A percentile compares a stretch with the other conserved stretches of the same genome.
phyloP scores from a whole-genome alignment of 2,329 filamentous ascomycete genomes.

The Xylariaceae sp. region DNA sequence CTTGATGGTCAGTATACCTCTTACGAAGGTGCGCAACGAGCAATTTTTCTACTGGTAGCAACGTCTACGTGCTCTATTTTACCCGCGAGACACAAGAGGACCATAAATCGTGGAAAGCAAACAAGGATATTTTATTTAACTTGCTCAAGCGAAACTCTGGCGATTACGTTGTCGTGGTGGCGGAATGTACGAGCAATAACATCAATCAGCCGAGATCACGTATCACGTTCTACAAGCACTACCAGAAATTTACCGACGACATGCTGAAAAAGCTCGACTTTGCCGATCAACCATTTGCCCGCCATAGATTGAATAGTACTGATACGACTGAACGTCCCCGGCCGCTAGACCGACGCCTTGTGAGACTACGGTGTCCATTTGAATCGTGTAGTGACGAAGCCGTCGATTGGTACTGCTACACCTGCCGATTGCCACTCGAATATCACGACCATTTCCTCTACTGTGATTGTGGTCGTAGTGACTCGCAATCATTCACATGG shows the following conservation, averaged over 20 bases:
- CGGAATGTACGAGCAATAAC: conserved; percentile 1
- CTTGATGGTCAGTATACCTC: no score
- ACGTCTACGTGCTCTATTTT: conserved; percentile 8
- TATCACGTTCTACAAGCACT: conserved; percentile 2
- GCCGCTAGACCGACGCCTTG: conserved; percentile 2
- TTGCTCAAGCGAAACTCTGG: conserved; percentile 6
- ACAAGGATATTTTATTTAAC: conserved; percentile 1
- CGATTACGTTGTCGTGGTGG: conserved; percentile 6
- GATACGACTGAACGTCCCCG: not conserved
- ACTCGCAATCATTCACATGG: conserved; percentile 1
- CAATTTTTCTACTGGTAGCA: conserved; percentile 3
- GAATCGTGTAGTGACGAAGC: not conserved
- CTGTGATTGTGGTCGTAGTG: conserved; percentile 1
- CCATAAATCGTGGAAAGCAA: conserved; percentile 1
- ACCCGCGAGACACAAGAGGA: conserved; percentile 3
- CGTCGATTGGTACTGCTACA: conserved; percentile 5
- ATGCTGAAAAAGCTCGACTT: conserved; percentile 5
- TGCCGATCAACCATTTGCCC: conserved; percentile 5
- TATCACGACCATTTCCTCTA: conserved; percentile 2
- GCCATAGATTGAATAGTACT: not conserved
- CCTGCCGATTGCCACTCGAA: conserved; percentile 5
- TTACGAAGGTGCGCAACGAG: no score
- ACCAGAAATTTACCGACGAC: not conserved
- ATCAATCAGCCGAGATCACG: conserved; percentile 1
- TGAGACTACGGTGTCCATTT: conserved; percentile 2